phyloP scores from a whole-genome alignment of 768 basidiomycete genomes.

The Tephrocybe sp. region DNA sequence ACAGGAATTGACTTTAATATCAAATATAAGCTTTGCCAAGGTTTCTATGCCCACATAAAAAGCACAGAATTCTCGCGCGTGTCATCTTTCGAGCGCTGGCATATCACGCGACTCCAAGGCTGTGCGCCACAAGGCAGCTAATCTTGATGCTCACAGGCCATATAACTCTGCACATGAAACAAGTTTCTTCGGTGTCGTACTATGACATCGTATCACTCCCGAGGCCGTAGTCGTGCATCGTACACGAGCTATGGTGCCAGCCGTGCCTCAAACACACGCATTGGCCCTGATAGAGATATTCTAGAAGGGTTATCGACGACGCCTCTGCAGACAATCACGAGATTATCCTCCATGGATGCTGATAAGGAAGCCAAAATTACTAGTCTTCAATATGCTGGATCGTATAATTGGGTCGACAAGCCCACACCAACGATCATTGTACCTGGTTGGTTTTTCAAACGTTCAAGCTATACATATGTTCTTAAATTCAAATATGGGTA shows the following conservation, averaged over 20 bases:
- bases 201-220: neutral
- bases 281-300: conserved; percentile 29
- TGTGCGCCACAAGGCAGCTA: neutral
- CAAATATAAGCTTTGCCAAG: too few relatives aligned
- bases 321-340: conserved; percentile 25
- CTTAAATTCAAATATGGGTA: conserved; percentile 16
- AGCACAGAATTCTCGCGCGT: neutral
- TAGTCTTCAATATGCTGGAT: conserved; percentile 41
- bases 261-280: conserved; percentile 23
- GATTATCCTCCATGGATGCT: conserved; percentile 16
- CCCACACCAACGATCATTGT: conserved; percentile 49
- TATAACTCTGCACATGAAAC: neutral
- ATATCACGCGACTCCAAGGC: neutral
- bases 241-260: neutral
- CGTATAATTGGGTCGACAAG: conserved; percentile 54
- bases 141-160: neutral
- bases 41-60: neutral
- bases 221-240: conserved; percentile 1
- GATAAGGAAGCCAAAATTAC: conserved; percentile 34
- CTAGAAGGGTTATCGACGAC: conserved; percentile 33
- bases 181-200: neutral
- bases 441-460: conserved; percentile 36
- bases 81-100: neutral
- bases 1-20: too few relatives aligned
- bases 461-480: neutral